Evolutionary conservation across 257 asterid genomes (phyloP).

Genomic region (Eustoma russellianum): DNA sequence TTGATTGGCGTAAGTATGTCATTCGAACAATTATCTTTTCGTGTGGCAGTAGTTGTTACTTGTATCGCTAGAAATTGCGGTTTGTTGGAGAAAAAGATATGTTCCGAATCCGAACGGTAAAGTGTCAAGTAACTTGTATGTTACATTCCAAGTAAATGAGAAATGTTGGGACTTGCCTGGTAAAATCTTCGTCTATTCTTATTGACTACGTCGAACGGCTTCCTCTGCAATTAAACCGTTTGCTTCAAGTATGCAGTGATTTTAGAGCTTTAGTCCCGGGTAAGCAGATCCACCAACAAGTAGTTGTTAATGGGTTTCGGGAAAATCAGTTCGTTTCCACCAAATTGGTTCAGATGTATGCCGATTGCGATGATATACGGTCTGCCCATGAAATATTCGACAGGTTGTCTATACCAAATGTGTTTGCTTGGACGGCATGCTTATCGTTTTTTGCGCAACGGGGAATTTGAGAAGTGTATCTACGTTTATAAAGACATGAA

Average conservation of each 20-base stretch:
- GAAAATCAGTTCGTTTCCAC: slow-evolving; percentile 17
- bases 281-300: slow-evolving; percentile 29
- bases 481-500: slow-evolving; percentile 25
- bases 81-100: too few species aligned
- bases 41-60: too few species aligned
- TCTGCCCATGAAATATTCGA: slow-evolving; percentile 25
- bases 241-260: slow-evolving; percentile 24
- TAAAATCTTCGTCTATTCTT: slow-evolving; percentile 1
- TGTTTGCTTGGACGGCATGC: slow-evolving; percentile 29
- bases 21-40: too few species aligned
- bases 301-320: slow-evolving; percentile 15
- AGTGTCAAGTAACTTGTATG: background rate
- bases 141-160: slow-evolving; percentile 2
- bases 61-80: too few species aligned
- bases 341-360: slow-evolving; percentile 22
- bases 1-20: too few species aligned
- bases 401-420: slow-evolving; percentile 29
- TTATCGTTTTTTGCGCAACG: slow-evolving; percentile 24
- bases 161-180: background rate
- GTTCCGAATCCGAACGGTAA: too few species aligned
- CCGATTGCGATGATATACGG: slow-evolving; percentile 16
- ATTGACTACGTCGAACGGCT: background rate
- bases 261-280: slow-evolving; percentile 13
- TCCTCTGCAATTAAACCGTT: slow-evolving; percentile 12
- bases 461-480: slow-evolving; percentile 18